Conservation (phyloP, 1,284 basidiomycete species). For the Caloboletus firmus region DNA sequence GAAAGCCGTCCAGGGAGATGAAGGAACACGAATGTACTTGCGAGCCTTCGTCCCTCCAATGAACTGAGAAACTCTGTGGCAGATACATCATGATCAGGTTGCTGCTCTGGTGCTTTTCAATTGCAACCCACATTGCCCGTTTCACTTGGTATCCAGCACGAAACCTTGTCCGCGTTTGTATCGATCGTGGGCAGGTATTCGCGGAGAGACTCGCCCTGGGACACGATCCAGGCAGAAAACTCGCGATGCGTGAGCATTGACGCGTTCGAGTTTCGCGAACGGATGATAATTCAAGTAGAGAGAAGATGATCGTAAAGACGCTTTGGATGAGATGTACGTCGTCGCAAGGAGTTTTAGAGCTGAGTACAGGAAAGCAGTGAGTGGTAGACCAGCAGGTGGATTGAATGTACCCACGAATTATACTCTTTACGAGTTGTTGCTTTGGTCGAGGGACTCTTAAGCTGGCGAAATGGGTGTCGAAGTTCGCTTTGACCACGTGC, state of each 20-base stretch:
- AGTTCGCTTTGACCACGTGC: conserved; percentile 18
- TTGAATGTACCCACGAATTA: not conserved
- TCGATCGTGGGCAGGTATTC: conserved; percentile 56
- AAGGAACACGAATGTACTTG: conserved; percentile 52
- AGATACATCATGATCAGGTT: conserved; percentile 8
- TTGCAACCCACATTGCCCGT: conserved; percentile 48
- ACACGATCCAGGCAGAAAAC: conserved; percentile 66
- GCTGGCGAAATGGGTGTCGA: not conserved
- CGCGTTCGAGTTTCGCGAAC: not conserved
- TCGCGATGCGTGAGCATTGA: conserved; percentile 53
- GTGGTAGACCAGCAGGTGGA: not conserved
- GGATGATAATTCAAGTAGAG: conserved; percentile 3
- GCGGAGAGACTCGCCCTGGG: conserved; percentile 45
- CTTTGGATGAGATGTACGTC: conserved; percentile 1
- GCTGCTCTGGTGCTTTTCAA: not conserved
- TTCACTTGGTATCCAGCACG: conserved; percentile 65
- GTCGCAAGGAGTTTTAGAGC: not conserved
- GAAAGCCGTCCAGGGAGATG: conserved; percentile 57
- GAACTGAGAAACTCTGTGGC: conserved; percentile 52
- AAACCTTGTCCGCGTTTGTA: conserved; percentile 42
- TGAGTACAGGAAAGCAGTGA: not conserved
- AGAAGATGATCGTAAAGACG: conserved; percentile 1
- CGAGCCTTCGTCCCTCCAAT: conserved; percentile 61
- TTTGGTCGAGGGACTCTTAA: not conserved
- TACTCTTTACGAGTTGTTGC: not conserved